These are phyloP conservation scores for Arthrobotrys iridis DNA, from an alignment of 2,329 filamentous ascomycete genomes.

Conservation along the genomic window DNA sequence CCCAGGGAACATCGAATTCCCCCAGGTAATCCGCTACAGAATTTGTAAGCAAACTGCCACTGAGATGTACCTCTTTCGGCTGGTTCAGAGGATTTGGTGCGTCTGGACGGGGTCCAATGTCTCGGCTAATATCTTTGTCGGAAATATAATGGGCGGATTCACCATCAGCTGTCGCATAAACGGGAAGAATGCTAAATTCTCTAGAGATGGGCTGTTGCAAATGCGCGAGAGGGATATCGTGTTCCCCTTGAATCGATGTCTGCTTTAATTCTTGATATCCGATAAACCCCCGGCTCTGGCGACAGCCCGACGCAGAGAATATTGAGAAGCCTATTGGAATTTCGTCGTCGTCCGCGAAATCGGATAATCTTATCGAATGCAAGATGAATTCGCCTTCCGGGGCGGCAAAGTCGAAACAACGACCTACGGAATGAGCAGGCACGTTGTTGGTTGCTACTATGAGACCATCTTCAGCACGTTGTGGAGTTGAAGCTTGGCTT, in stretches of 20 bases:
- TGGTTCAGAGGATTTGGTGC: background rate
- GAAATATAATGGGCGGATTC: background rate
- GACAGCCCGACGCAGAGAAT: conserved; percentile 16
- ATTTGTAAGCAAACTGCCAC: background rate
- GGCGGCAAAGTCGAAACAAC: conserved; percentile 29
- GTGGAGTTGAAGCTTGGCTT: background rate
- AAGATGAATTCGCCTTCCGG: conserved; percentile 14
- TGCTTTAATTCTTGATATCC: conserved; percentile 13
- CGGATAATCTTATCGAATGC: background rate
- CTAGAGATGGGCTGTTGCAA: background rate
- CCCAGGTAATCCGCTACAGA: background rate
- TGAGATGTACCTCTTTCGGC: background rate
- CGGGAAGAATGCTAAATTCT: conserved; percentile 31
- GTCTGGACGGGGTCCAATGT: conserved; percentile 3
- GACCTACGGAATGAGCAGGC: background rate
- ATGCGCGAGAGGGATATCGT: background rate
- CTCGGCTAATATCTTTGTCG: conserved; percentile 6
- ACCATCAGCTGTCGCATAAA: background rate
- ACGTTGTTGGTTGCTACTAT: background rate
- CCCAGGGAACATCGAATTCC: conserved; percentile 22
- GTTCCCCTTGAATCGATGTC: background rate
- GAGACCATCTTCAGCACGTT: background rate
- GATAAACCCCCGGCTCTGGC: conserved; percentile 4
- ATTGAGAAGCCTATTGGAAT: conserved; percentile 13
- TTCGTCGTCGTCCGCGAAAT: conserved; percentile 12